Percentiles rank a stretch among this genome's conserved stretches.
These are phyloP conservation scores for Apocynum venetum DNA, from an alignment of 257 asterid species.

Conservation along the genomic window DNA sequence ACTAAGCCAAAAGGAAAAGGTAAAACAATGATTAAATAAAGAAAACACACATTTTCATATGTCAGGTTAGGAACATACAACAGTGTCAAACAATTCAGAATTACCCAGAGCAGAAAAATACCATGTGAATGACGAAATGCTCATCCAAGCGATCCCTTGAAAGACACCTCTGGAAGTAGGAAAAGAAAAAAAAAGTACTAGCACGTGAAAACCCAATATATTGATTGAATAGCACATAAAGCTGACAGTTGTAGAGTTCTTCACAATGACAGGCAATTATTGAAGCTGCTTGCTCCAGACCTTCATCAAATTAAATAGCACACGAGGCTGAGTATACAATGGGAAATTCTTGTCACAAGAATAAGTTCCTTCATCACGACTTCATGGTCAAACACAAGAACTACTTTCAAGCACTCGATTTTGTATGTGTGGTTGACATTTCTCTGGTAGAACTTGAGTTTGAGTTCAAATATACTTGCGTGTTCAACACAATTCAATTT, in stretches of 20 bases:
- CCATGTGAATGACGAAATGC: constrained; percentile 88
- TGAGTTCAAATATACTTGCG: neutral
- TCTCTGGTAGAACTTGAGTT: neutral
- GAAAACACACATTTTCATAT: neutral
- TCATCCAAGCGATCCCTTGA: constrained; percentile 87
- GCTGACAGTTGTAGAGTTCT: no score
- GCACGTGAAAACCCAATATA: neutral
- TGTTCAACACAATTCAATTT: neutral
- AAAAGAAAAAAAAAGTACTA: neutral
- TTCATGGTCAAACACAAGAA: neutral
- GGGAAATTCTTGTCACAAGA: neutral
- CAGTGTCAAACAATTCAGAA: neutral
- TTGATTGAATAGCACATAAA: neutral
- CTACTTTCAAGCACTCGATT: neutral
- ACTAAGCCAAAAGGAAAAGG: neutral
- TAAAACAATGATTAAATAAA: neutral
- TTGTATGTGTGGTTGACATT: neutral
- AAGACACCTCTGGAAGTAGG: constrained; percentile 74
- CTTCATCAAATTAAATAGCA: neutral
- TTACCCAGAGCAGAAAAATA: constrained; percentile 26
- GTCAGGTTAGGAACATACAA: neutral
- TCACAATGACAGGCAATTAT: neutral
- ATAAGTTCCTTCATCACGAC: neutral
- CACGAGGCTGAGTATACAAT: neutral
- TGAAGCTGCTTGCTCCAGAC: neutral